Base-by-base conservation (phyloP, 768 basidiomycete species). In the Mycena alexandri region DNA sequence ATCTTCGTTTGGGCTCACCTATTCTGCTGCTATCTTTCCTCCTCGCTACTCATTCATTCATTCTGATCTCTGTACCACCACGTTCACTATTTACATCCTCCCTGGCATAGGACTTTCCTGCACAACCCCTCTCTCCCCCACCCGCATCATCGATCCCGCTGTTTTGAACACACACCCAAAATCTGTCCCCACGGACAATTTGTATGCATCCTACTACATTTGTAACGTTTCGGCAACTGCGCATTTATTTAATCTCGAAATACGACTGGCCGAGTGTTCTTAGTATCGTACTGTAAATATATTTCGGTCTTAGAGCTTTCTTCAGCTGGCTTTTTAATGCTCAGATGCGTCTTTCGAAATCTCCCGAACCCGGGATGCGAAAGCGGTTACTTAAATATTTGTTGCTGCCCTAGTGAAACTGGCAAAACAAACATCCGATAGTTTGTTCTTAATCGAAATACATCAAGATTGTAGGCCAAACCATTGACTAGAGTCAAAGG, bases 71-170 rank as follows among this genome's bases (percentile, higher is more conserved):
- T 67, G 66, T 67, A 67, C 47, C 33, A 67, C 55, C 63, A 60
- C 21, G 25, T 6, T 29, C 29, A 3, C 29, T 29, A 29, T 29
- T 29, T 29, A 29, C 29, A 29, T 29, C 33, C 51, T 13, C 42
- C 50, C 12, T n/a, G 43, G n/a, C 67, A 68, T 50, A 10, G 67
- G 67, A 62, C 67, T 38, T 22, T 21, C 19, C 56, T 52, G 55
- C 67, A 68, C 61, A 63, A 57, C 51, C 67, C 17, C 24, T 46
- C 13, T 36, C 48, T 61, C 66, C 61, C 61, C 58, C 56, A 54
- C 65, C 61, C 51, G 22, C 61, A 68, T 55, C 48, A 43, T 60
- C 41, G 16, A 38, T 38, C 36, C 24, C 16, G 22, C 41, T 54
- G 24, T 33, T 21, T 34, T 43, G 17, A 59, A 34, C 34, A 14